Evolutionary conservation across 1,284 basidiomycete species (phyloP).

Genomic region (Cryptococcus hybrid): DNA sequence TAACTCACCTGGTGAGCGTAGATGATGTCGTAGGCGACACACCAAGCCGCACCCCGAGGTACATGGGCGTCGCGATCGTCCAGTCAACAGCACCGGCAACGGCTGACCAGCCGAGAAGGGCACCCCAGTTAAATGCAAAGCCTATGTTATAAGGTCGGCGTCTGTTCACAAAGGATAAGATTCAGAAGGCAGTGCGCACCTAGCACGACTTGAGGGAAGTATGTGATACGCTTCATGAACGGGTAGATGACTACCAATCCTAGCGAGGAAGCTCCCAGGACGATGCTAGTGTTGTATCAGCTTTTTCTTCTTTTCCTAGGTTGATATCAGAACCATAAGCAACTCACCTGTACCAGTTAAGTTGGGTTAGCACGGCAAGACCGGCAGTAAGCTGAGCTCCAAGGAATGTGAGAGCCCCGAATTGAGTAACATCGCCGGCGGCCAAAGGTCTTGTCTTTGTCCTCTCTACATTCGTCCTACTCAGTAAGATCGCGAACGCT

Average conservation of each 20-base stretch:
- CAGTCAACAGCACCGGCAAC: constrained; percentile 80
- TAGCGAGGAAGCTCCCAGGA: constrained; percentile 86
- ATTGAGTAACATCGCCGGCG: constrained; percentile 71
- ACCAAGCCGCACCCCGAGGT: constrained; percentile 91
- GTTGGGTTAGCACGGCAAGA: constrained; percentile 82
- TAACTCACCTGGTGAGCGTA: constrained; percentile 87
- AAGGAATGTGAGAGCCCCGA: constrained; percentile 79
- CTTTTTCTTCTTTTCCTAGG: not conserved
- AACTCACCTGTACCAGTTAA: constrained; percentile 89
- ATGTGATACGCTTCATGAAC: constrained; percentile 94
- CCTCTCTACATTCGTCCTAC: constrained; percentile 51
- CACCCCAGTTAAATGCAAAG: constrained; percentile 96
- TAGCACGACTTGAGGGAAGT: constrained; percentile 94
- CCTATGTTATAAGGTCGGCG: constrained; percentile 55
- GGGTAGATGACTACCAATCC: constrained; percentile 88
- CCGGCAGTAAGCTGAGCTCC: constrained; percentile 79
- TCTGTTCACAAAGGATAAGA: not conserved
- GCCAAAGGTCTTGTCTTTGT: constrained; percentile 72
- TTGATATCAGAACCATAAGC: not conserved
- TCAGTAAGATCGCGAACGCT: not conserved
- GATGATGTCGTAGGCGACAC: constrained; percentile 95
- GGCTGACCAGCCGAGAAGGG: constrained; percentile 93
- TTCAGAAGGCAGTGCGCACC: constrained; percentile 55
- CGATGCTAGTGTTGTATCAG: constrained; percentile 62
- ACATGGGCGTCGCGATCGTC: constrained; percentile 80